Evolutionary conservation across 2,329 filamentous ascomycete species (phyloP), one percentile per base, ranked within the genome.

Genomic region (Colletotrichum sansevieriae): DNA sequence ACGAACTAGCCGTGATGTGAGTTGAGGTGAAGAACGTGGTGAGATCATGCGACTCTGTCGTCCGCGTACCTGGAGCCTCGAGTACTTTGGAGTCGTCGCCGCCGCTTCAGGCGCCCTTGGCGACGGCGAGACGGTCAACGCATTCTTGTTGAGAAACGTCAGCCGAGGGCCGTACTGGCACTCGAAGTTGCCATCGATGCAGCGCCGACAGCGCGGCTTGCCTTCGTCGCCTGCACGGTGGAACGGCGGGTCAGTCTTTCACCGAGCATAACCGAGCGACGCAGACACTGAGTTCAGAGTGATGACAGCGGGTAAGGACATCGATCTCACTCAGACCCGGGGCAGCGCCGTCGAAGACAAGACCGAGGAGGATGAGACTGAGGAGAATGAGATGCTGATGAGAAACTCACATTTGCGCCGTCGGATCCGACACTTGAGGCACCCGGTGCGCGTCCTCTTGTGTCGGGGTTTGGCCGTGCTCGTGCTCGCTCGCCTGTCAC

Each of bases 141-240:
- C 80, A 71, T 86, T 86, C 73, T 85, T 85, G 8, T 81, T 78
- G 2, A 85, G 72, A 71, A 87, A 86, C 0, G 81, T 83, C 46
- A 86, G 75, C 18, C 80, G 77, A 3, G 81, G 78, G 11, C 82
- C 82, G 71, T 86, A 87, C 41, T 80, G 79, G 73, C 85, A 87
- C 47, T 83, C 78, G 35, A 84, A 81, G 9, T 80, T 79, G 39
- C 84, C 82, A 1, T 79, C 77, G 15, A 80, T 73, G 66, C 85
- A 87, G 70, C 84, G 83, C 49, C 79, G 80, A 49, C 85, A 87
- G 3, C 74, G 74, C 4, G 85, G 85, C 71, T 84, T 86, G 13
- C 75, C 75, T 74, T 87, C 85, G 66, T 87, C 84, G 68, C 85
- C 84, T 86, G 64, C 20, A 37, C 25, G n/a, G 4, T 20, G 22